phyloP scores from a whole-genome alignment of 2,329 filamentous ascomycete species.

The Paraphaeosphaeria sporulosa region DNA sequence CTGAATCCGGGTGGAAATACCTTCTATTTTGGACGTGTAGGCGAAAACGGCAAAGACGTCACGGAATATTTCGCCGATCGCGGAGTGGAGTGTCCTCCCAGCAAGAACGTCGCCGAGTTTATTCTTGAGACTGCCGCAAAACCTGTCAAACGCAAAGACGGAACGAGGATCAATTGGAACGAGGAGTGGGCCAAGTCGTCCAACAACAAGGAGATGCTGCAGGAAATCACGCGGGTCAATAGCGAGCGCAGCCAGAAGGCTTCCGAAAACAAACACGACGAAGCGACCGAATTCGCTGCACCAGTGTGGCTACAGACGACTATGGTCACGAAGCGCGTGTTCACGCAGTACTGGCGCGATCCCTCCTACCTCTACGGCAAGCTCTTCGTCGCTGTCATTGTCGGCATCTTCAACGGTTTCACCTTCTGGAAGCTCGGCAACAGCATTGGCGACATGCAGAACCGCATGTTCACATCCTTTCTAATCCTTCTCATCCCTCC shows the following conservation, averaged over 20 bases:
- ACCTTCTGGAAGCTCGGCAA: conserved; percentile 76
- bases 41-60: conserved; percentile 69
- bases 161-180: conserved; percentile 72
- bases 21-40: conserved; percentile 77
- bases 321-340: conserved; percentile 73
- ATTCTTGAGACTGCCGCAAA: conserved; percentile 71
- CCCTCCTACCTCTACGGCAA: conserved; percentile 80
- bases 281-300: conserved; percentile 69
- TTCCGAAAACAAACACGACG: conserved; percentile 23
- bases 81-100: conserved; percentile 71
- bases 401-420: conserved; percentile 81
- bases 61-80: conserved; percentile 73
- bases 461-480: conserved; percentile 78
- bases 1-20: conserved; percentile 72
- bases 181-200: conserved; percentile 75
- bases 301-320: conserved; percentile 68
- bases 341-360: conserved; percentile 77
- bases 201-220: conserved; percentile 64
- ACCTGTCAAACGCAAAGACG: conserved; percentile 60
- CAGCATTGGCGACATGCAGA: conserved; percentile 73
- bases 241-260: conserved; percentile 62
- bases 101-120: conserved; percentile 72
- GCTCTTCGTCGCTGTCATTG: conserved; percentile 73
- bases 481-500: conserved; percentile 67
- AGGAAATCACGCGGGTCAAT: conserved; percentile 72